Evolutionary conservation across 148 eudicot genomes (phyloP), one percentile per base, ranked within the genome.

Genomic region (Polygonum aviculare): DNA sequence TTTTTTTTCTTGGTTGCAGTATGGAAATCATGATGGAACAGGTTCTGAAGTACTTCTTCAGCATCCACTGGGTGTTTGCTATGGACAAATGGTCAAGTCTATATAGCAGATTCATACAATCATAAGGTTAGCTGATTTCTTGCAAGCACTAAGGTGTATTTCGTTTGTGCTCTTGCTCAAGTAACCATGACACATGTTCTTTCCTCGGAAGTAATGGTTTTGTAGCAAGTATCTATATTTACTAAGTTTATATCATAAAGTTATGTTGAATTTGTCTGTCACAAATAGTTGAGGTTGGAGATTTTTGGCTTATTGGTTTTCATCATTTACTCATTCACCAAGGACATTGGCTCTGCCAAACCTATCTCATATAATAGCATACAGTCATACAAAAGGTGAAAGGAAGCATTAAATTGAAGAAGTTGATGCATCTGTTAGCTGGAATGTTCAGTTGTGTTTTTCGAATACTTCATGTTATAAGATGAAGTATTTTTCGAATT

Each of bases 1-100:
- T 65, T 45, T 33, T 33, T 21, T 57, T 33, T 15, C 3, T 67
- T 77, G 78, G 44, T 65, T 84, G 77, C 83, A 94, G 98, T 94
- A 89, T 81, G 98, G 98, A 38, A 97, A 94, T 78, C 93, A 88
- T 79, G 98, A 94, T 79, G 98, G 98, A 78, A 76, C 82, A 73
- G 98, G 93, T 49, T 82, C 91, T 45, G 98, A 94, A 83, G 96
- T 94, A 76, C 98, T 94, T 81, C 90, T 94, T 79, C 98, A 94
- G 81, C 98, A 94, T 86, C 97, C 98, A 51, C 78, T 94, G 78
- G 98, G 98, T 49, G 87, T 94, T 59, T 84, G 88, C 71, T 85
- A 87, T 77, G 92, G 90, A 79, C 88, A 88, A 87, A 85, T 83
- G 97, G 92, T 74, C 90, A 87, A 78, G 84, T 94, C 51, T 94